These are phyloP conservation scores for Talaromyces islandicus DNA, from an alignment of 2,329 filamentous ascomycete species.

Conservation along the genomic window DNA sequence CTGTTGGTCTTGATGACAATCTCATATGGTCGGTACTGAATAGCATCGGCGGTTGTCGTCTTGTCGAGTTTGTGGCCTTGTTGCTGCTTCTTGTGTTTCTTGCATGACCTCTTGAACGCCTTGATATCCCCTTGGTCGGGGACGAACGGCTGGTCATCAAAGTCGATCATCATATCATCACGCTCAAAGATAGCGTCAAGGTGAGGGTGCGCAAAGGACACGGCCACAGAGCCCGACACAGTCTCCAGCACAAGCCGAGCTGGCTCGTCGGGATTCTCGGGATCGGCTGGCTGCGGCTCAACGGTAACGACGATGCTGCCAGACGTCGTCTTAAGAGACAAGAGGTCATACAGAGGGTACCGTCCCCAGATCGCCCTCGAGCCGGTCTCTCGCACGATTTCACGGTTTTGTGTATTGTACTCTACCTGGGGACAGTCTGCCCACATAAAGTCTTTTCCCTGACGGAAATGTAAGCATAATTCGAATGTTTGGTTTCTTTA, in stretches of 20 bases:
- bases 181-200: neutral
- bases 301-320: constrained; percentile 24
- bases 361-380: constrained; percentile 19
- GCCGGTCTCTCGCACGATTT: constrained; percentile 15
- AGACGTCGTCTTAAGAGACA: constrained; percentile 24
- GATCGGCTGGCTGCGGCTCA: constrained; percentile 26
- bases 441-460: neutral
- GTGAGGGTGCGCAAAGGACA: constrained; percentile 15
- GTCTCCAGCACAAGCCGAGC: constrained; percentile 22
- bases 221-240: constrained; percentile 20
- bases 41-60: neutral
- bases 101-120: neutral
- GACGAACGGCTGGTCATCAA: neutral
- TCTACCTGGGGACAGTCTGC: neutral
- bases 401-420: constrained; percentile 2
- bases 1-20: constrained; percentile 22
- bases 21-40: constrained; percentile 19
- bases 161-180: neutral
- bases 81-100: neutral
- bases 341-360: constrained; percentile 26
- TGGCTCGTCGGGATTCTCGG: constrained; percentile 18
- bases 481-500: neutral
- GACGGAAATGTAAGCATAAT: neutral
- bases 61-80: neutral
- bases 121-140: neutral